Evolutionary conservation across 352 stramenopile genomes (phyloP).

Genomic region (Phytophthora gonapodyides): DNA sequence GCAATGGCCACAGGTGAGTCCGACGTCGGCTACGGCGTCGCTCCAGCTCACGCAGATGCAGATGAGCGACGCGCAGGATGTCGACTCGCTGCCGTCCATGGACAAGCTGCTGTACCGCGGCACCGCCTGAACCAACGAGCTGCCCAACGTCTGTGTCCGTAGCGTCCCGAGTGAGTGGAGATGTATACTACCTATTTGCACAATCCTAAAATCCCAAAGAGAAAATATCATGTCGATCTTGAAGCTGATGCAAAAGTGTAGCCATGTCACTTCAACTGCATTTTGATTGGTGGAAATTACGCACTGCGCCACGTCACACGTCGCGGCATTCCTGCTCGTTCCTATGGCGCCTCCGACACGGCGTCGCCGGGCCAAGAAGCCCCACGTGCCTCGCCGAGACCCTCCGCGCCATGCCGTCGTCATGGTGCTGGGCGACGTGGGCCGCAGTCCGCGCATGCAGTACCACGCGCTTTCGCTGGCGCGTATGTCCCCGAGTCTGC

Average conservation of each 20-base stretch:
- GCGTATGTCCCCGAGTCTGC: constrained; percentile 55
- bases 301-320: constrained; percentile 11
- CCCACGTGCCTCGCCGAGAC: constrained; percentile 7
- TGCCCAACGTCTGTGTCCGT: constrained; percentile 10
- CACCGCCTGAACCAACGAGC: constrained; percentile 9
- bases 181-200: constrained; percentile 38
- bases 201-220: constrained; percentile 13
- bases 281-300: constrained; percentile 31
- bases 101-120: constrained; percentile 58
- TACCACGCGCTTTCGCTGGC: constrained; percentile 98
- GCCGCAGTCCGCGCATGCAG: constrained; percentile 98
- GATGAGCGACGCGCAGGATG: constrained; percentile 17
- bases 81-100: constrained; percentile 68
- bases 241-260: not conserved
- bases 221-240: no score
- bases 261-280: constrained; percentile 10
- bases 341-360: constrained; percentile 16
- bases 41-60: constrained; percentile 24
- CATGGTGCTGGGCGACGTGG: constrained; percentile 95
- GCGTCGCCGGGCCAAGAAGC: constrained; percentile 26
- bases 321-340: constrained; percentile 2
- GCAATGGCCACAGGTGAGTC: constrained; percentile 30
- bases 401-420: constrained; percentile 78
- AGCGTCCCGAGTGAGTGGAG: constrained; percentile 21
- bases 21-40: constrained; percentile 24